A percentile compares a stretch with the other conserved stretches of the same genome.
Evolutionary conservation across 2,329 filamentous ascomycete species (phyloP).

Genomic region (Aureobasidium sp.): DNA sequence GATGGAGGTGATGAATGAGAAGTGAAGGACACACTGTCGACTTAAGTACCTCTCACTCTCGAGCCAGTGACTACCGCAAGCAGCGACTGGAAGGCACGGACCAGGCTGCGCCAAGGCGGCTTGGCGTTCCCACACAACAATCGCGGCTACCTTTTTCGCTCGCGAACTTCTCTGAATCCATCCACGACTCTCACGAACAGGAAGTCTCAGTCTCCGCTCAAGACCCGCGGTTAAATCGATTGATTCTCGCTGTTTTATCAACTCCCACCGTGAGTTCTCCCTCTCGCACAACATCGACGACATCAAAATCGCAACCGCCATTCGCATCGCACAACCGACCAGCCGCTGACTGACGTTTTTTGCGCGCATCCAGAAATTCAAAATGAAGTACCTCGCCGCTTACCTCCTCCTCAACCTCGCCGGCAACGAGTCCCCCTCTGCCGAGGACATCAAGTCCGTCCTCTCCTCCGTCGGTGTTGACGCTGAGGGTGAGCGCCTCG

Average conservation of each 20-base stretch:
- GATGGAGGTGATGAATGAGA: not conserved
- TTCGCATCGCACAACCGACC: not conserved
- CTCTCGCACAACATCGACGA: not conserved
- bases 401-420: constrained; percentile 95
- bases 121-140: not conserved
- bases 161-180: not conserved
- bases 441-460: constrained; percentile 77
- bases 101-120: not conserved
- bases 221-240: constrained; percentile 97
- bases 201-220: constrained; percentile 98
- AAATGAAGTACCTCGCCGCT: constrained; percentile 99
- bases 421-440: constrained; percentile 85
- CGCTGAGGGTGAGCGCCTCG: constrained; percentile 79
- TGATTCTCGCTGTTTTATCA: constrained; percentile 77
- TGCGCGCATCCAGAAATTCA: constrained; percentile 36
- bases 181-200: constrained; percentile 48
- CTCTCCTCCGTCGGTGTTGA: constrained; percentile 93
- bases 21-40: not conserved
- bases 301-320: constrained; percentile 9
- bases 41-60: not conserved
- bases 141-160: not conserved
- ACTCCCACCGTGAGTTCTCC: constrained; percentile 21
- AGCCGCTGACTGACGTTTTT: not conserved
- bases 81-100: not conserved
- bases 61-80: not conserved